phyloP scores from a whole-genome alignment of 352 stramenopile species.

The Aphanomyces astaci region DNA sequence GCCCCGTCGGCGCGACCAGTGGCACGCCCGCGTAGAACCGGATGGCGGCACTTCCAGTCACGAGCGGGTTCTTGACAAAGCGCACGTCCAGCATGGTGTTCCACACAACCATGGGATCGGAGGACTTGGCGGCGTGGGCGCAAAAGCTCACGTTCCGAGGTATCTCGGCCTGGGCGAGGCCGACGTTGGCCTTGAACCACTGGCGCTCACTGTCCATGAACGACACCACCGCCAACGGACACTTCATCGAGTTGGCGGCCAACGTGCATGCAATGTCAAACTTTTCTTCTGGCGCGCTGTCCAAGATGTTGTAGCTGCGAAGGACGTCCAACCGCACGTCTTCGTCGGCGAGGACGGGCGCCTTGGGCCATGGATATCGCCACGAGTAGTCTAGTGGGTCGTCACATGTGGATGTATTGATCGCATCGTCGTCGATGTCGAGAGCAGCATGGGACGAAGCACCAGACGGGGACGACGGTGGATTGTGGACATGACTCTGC shows the following conservation, averaged over 20 bases:
- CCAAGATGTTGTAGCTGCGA: slow-evolving; percentile 77
- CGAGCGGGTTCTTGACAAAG: slow-evolving; percentile 77
- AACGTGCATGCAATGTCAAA: slow-evolving; percentile 85
- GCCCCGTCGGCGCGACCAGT: slow-evolving; percentile 67
- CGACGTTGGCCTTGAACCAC: slow-evolving; percentile 82
- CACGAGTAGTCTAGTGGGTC: slow-evolving; percentile 32
- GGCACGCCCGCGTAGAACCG: slow-evolving; percentile 76
- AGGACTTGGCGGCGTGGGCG: slow-evolving; percentile 77
- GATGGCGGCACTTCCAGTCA: slow-evolving; percentile 74
- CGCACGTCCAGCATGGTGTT: slow-evolving; percentile 78
- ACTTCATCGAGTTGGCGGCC: slow-evolving; percentile 76
- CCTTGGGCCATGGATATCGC: slow-evolving; percentile 83
- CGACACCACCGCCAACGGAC: slow-evolving; percentile 75
- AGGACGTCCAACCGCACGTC: slow-evolving; percentile 62
- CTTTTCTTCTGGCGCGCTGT: slow-evolving; percentile 72
- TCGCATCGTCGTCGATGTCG: background rate
- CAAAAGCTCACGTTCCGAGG: slow-evolving; percentile 77
- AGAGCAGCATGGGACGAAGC: background rate
- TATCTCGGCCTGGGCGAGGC: slow-evolving; percentile 74
- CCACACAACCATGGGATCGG: slow-evolving; percentile 83
- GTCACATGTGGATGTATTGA: slow-evolving; percentile 11
- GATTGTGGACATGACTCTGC: background rate
- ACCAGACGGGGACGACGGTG: background rate
- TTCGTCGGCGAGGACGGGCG: slow-evolving; percentile 60
- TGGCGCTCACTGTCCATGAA: slow-evolving; percentile 76